Conservation (phyloP, 2,329 filamentous ascomycete genomes). For the Eutypella sp. region DNA sequence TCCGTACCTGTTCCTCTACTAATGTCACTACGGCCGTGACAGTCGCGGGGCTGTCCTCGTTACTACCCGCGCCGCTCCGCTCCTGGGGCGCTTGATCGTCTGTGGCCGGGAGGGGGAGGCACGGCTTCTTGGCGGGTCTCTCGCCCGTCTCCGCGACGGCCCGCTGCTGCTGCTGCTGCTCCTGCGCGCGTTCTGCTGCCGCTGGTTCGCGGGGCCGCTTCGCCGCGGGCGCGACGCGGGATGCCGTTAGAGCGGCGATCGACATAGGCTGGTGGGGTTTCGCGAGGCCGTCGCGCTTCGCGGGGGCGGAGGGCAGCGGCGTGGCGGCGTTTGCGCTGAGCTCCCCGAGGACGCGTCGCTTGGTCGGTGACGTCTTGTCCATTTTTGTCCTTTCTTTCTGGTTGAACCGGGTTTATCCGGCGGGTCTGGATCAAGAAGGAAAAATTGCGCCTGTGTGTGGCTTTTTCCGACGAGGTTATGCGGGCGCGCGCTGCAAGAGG, state of each 20-base stretch:
- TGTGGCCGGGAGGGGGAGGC: slow-evolving; percentile 10
- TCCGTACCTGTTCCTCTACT: neutral
- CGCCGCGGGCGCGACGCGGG: neutral
- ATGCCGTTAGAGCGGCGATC: neutral
- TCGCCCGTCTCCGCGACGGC: slow-evolving; percentile 2
- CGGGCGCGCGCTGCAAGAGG: too few relatives aligned
- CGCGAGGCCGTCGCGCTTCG: slow-evolving; percentile 10
- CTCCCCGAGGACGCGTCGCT: slow-evolving; percentile 24
- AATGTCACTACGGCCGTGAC: too few relatives aligned
- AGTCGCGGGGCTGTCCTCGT: too few relatives aligned
- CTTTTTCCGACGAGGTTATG: too few relatives aligned
- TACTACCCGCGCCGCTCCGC: too few relatives aligned
- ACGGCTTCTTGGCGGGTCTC: slow-evolving; percentile 16
- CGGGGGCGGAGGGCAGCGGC: slow-evolving; percentile 3
- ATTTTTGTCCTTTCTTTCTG: slow-evolving; percentile 12
- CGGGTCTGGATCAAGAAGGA: too few relatives aligned
- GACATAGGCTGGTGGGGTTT: slow-evolving; percentile 4
- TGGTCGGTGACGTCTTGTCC: slow-evolving; percentile 23
- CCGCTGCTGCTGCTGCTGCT: neutral
- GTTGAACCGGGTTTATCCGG: too few relatives aligned
- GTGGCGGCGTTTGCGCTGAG: slow-evolving; percentile 21
- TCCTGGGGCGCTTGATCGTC: neutral
- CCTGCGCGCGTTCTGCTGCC: slow-evolving; percentile 9
- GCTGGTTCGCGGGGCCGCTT: slow-evolving; percentile 8
- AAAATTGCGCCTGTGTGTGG: too few relatives aligned